Base-by-base conservation (phyloP, 2,329 filamentous ascomycete species). In the Cadophora malorum region DNA sequence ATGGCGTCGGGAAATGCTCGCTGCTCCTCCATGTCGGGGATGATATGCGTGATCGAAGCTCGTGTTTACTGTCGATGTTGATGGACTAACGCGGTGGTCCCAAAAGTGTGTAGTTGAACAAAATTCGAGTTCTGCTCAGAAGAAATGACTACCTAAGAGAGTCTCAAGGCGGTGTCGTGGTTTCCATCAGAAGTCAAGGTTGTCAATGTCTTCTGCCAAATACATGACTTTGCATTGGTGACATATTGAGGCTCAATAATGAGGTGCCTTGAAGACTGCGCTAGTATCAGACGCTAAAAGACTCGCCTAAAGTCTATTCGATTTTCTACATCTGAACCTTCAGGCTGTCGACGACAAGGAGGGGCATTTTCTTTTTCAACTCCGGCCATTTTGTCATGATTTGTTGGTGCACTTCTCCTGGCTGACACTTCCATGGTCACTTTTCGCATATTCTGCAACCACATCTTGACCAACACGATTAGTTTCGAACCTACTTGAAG, bases 1-100 rank as follows among this genome's bases (percentile, higher is more conserved):
- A 82, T 66, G 14, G 76, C 74, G 19, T 83, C 79, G 23, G 79
- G 79, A 64, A 70, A 76, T 28, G 47, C 12, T 14, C 63, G 56
- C 28, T 35, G n/a, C 31, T 66, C 63, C 23, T 74, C 67, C 75
- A 76, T 77, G 45, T 28, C 55, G 38, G 35, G 55, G 23, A 61
- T 52, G 63, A 47, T 19, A 62, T 56, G 25, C n/a, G 38, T 35
- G 65, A 56, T 35, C 63, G 21, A 53, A 53, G 31, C 21, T 41
- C n/a, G 68, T 67, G 65, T 64, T 60, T 62, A 68, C 49, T 66
- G 38, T 23, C n/a, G 56, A 16, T 59, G n/a, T 35, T 14, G n/a
- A 25, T n/a, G 41, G 16, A 16, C 19, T 45, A 33, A 59, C n/a
- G 35, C 9, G 56, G 5, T 59, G 21, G 3, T 21, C 14, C 9